Conservation (phyloP, 768 basidiomycete genomes). For the Suillus discolor region DNA sequence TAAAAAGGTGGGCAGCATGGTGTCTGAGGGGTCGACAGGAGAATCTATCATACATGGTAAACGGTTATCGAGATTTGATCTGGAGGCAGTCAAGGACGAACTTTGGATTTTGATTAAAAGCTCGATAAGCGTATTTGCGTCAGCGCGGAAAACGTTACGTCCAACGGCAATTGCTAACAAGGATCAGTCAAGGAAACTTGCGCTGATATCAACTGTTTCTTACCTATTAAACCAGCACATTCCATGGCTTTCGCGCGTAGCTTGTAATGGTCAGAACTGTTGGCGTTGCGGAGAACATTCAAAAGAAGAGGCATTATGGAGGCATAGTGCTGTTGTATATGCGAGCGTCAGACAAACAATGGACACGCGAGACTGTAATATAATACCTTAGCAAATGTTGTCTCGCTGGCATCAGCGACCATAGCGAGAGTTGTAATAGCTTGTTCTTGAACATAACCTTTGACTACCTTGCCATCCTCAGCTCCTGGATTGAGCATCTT, state of each 20-base stretch:
- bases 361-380: conserved; percentile 8
- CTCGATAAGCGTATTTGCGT: conserved; percentile 72
- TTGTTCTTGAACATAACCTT: conserved; percentile 83
- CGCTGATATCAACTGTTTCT: background rate
- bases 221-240: conserved; percentile 85
- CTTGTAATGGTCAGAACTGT: conserved; percentile 64
- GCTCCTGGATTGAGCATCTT: conserved; percentile 60
- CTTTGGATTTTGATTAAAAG: conserved; percentile 79
- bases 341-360: conserved; percentile 10
- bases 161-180: conserved; percentile 82
- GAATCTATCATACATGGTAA: conserved; percentile 45
- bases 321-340: conserved; percentile 59
- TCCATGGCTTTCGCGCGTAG: conserved; percentile 88
- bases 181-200: background rate
- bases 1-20: conserved; percentile 72
- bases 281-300: conserved; percentile 73
- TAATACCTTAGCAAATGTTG: conserved; percentile 71
- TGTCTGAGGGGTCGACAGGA: conserved; percentile 70
- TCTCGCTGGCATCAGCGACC: conserved; percentile 85
- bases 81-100: conserved; percentile 32
- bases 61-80: background rate
- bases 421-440: conserved; percentile 87
- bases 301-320: conserved; percentile 82
- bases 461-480: conserved; percentile 42
- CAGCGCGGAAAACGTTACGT: conserved; percentile 73